Percentiles rank a stretch among this genome's conserved stretches.
Evolutionary conservation across 176 grass and related monocot species (phyloP).

Genomic region (Tillandsia leiboldiana): DNA sequence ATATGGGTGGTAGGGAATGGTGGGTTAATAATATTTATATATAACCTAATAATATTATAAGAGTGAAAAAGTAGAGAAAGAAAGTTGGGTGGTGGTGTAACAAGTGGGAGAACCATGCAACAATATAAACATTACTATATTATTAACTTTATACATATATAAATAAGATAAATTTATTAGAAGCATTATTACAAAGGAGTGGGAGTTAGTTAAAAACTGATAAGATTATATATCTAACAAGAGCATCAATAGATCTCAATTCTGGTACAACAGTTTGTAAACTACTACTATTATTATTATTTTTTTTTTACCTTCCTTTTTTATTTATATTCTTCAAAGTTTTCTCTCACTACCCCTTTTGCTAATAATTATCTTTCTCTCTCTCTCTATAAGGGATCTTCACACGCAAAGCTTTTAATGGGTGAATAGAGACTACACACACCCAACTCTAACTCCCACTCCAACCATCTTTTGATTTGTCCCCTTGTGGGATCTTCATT

Average conservation of each 20-base stretch:
- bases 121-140: constrained; percentile 1
- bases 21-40: not conserved
- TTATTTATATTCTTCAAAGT: constrained; percentile 23
- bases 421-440: constrained; percentile 67
- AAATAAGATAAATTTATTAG: too few species aligned
- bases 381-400: constrained; percentile 2
- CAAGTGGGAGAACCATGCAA: not conserved
- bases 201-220: too few species aligned
- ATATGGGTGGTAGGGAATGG: not conserved
- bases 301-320: not conserved
- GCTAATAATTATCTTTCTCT: not conserved
- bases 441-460: constrained; percentile 30
- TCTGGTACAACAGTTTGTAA: not conserved
- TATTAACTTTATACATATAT: not conserved
- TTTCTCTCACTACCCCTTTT: constrained; percentile 10
- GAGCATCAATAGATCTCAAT: not conserved
- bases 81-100: constrained; percentile 15
- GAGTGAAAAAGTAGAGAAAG: not conserved
- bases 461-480: constrained; percentile 66
- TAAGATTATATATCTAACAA: too few species aligned
- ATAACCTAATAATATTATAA: constrained; percentile 12
- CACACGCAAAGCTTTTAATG: constrained; percentile 98
- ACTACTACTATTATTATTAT: too few species aligned
- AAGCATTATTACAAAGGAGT: too few species aligned
- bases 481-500: constrained; percentile 57